These are phyloP conservation scores for Capronia coronata DNA, from an alignment of 2,329 filamentous ascomycete genomes.

Conservation along the genomic window DNA sequence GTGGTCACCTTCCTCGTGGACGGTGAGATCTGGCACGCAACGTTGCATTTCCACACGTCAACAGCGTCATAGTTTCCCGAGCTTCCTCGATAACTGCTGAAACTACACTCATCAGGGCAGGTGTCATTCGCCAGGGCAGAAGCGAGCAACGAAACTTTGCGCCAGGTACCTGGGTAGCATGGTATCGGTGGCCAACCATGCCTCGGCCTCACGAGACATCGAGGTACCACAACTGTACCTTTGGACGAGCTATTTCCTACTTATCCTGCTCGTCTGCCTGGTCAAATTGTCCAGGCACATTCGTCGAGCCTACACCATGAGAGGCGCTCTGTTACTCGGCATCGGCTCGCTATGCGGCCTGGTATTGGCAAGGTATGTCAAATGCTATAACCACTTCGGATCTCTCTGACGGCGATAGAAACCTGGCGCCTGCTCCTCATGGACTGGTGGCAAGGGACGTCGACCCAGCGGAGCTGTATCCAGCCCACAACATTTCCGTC, in stretches of 20 bases:
- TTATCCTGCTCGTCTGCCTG: not conserved
- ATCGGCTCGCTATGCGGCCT: constrained; percentile 8
- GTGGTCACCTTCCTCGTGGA: constrained; percentile 15
- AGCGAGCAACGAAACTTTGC: not conserved
- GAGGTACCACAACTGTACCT: not conserved
- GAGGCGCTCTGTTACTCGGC: constrained; percentile 5
- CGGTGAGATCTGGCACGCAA: not conserved
- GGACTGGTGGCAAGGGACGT: constrained; percentile 14
- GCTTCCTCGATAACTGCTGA: constrained; percentile 4
- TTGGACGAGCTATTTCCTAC: not conserved
- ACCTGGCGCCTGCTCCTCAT: constrained; percentile 15
- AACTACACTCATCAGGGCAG: not conserved
- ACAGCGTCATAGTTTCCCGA: constrained; percentile 9
- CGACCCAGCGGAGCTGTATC: constrained; percentile 35
- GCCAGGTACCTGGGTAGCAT: not conserved
- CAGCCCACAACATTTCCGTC: constrained; percentile 48
- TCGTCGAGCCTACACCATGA: constrained; percentile 8
- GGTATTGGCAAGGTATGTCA: constrained; percentile 13
- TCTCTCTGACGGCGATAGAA: constrained; percentile 2
- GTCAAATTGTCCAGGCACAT: not conserved
- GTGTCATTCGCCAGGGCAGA: not conserved
- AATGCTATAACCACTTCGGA: not conserved
- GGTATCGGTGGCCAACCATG: not conserved
- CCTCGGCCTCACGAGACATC: constrained; percentile 2
- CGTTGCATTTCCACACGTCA: constrained; percentile 10